Conservation (phyloP, 1,284 basidiomycete genomes). For the Puccinia coronata region DNA sequence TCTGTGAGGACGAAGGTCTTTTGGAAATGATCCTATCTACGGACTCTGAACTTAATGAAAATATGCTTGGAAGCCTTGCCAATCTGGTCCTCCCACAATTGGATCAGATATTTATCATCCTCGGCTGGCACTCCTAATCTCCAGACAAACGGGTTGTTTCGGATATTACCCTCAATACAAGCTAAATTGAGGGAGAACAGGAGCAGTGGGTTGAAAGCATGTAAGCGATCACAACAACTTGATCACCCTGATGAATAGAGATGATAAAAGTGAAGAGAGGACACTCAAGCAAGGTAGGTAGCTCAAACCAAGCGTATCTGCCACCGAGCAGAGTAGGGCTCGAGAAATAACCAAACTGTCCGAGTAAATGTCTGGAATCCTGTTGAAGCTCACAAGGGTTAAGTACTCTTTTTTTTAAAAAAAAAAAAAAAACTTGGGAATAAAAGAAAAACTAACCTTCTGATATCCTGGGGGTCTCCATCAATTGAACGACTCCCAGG, state of each 20-base stretch:
- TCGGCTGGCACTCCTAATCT: slow-evolving; percentile 10
- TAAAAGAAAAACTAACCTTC: slow-evolving; percentile 10
- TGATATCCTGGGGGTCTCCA: slow-evolving; percentile 25
- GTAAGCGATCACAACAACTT: background rate
- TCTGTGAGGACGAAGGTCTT: background rate
- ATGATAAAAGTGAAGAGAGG: background rate
- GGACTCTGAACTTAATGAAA: slow-evolving; percentile 29
- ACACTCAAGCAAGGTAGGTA: slow-evolving; percentile 34
- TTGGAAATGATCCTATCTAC: background rate
- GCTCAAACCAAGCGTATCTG: slow-evolving; percentile 22
- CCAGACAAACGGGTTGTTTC: slow-evolving; percentile 18
- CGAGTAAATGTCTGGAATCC: slow-evolving; percentile 35
- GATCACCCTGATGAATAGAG: background rate
- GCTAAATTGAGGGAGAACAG: background rate
- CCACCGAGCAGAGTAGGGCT: background rate
- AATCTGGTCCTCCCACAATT: slow-evolving; percentile 31
- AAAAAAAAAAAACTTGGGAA: no score
- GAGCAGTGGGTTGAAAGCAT: background rate
- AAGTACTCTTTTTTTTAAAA: no score
- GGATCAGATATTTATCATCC: background rate
- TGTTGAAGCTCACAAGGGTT: background rate
- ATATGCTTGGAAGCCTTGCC: background rate
- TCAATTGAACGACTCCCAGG: slow-evolving; percentile 27
- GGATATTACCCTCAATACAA: slow-evolving; percentile 25
- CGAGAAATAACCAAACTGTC: slow-evolving; percentile 25